A percentile compares a stretch with the other conserved stretches of the same genome.
These are phyloP conservation scores for Psilocybe azurescens DNA, from an alignment of 768 basidiomycete species.

Conservation along the genomic window DNA sequence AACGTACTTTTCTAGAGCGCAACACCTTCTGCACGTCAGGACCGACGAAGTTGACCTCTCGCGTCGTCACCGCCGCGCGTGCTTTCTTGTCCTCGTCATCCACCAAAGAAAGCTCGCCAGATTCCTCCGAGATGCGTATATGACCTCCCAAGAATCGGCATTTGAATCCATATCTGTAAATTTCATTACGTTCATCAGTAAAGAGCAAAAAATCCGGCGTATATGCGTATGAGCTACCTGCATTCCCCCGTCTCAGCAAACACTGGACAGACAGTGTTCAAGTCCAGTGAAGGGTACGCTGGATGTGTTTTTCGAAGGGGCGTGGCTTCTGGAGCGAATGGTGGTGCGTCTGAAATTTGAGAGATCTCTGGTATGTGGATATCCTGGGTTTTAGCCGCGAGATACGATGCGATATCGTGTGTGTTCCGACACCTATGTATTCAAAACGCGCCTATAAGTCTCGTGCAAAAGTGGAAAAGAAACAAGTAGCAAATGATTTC, in stretches of 20 bases:
- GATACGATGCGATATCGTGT: slow-evolving; percentile 80
- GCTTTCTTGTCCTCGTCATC: slow-evolving; percentile 67
- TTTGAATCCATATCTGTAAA: slow-evolving; percentile 74
- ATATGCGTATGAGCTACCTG: slow-evolving; percentile 38
- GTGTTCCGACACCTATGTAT: slow-evolving; percentile 71
- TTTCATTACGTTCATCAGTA: background rate
- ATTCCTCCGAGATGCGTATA: slow-evolving; percentile 40
- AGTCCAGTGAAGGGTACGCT: slow-evolving; percentile 47
- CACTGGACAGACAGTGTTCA: slow-evolving; percentile 64
- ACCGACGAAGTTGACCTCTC: slow-evolving; percentile 76
- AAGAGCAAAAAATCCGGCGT: background rate
- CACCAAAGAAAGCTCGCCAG: slow-evolving; percentile 49
- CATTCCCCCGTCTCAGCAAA: slow-evolving; percentile 76
- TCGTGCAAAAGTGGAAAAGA: background rate
- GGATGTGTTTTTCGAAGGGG: slow-evolving; percentile 33
- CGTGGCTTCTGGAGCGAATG: slow-evolving; percentile 50
- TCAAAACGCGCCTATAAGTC: background rate
- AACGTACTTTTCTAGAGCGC: slow-evolving; percentile 68
- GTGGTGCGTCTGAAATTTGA: slow-evolving; percentile 49
- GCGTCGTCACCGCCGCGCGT: slow-evolving; percentile 45
- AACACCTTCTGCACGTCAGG: slow-evolving; percentile 63
- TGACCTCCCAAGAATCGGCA: slow-evolving; percentile 92
- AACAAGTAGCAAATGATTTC: too few species aligned
- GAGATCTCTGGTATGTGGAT: slow-evolving; percentile 58
- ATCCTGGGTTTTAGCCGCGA: slow-evolving; percentile 77